These are phyloP conservation scores for Rhodocollybia butyracea DNA, from an alignment of 768 basidiomycete genomes.

Conservation along the genomic window DNA sequence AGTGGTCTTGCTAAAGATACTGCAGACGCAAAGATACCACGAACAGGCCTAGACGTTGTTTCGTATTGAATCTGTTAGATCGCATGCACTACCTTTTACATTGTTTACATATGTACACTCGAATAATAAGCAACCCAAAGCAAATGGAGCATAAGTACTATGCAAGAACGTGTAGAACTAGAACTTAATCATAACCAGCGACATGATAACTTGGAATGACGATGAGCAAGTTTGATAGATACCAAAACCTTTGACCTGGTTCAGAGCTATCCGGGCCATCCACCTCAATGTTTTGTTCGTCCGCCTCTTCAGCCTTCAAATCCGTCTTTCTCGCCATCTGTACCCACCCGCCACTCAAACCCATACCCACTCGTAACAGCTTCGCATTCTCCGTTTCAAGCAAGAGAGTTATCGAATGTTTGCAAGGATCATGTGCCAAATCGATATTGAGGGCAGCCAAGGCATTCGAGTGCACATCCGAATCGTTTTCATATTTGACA, in stretches of 20 bases:
- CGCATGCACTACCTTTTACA: no score
- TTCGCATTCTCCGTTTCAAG: conserved; percentile 16
- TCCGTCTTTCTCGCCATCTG: conserved; percentile 21
- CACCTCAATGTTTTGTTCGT: background rate
- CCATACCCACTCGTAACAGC: conserved; percentile 25
- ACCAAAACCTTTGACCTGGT: background rate
- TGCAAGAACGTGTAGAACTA: no score
- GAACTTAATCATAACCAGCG: no score
- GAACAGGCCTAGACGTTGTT: no score
- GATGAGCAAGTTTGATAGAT: background rate
- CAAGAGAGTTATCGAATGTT: conserved; percentile 25
- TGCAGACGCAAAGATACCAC: no score
- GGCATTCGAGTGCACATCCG: background rate
- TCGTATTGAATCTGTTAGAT: no score
- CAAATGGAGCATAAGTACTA: no score
- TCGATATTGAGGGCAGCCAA: background rate
- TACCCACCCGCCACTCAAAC: conserved; percentile 31
- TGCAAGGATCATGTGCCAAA: conserved; percentile 13
- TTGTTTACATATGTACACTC: no score
- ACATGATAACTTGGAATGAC: background rate
- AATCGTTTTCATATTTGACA: background rate
- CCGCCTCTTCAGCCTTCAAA: background rate
- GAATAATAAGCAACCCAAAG: no score
- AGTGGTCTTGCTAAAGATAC: no score
- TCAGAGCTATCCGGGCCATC: background rate